Evolutionary conservation across 805 yeast genomes (phyloP).

Genomic region (Saccharomycopsis fodiens): DNA sequence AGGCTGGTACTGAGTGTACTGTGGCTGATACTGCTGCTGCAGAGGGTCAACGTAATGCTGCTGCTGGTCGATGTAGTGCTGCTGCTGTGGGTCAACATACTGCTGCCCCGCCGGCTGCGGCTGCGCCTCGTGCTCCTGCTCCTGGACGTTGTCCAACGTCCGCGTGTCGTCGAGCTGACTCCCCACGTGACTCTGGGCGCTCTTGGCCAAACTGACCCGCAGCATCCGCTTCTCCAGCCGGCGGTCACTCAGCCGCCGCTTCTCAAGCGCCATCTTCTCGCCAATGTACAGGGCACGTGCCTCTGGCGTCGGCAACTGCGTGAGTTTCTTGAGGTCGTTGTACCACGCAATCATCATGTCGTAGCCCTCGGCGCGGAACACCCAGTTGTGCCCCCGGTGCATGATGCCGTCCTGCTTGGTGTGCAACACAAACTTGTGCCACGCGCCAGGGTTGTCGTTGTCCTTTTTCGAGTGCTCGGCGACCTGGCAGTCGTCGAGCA

Average conservation of each 20-base stretch:
- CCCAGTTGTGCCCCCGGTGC: slow-evolving; percentile 84
- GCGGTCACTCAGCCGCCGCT: no score
- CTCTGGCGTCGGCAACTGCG: slow-evolving; percentile 52
- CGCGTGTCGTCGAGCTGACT: no score
- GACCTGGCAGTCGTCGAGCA: slow-evolving; percentile 71
- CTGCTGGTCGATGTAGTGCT: no score
- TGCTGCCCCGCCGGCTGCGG: no score
- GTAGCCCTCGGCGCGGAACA: slow-evolving; percentile 84
- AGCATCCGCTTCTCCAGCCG: no score
- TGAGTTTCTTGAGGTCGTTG: slow-evolving; percentile 62
- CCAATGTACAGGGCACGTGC: slow-evolving; percentile 44
- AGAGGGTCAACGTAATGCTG: no score
- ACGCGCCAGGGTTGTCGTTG: slow-evolving; percentile 42
- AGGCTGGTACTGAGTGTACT: no score
- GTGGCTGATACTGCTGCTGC: no score
- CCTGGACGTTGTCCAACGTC: no score
- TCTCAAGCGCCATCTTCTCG: slow-evolving; percentile 23
- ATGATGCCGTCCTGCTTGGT: slow-evolving; percentile 70
- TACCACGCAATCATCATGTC: slow-evolving; percentile 81
- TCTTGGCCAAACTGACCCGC: background rate
- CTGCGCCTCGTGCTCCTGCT: no score
- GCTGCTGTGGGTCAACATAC: no score
- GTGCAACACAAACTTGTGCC: slow-evolving; percentile 71
- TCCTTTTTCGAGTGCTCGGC: slow-evolving; percentile 77
- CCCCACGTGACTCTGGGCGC: no score